Base-by-base conservation (phyloP, 129 eudicot species). In the Smallanthus sonchifolius region DNA sequence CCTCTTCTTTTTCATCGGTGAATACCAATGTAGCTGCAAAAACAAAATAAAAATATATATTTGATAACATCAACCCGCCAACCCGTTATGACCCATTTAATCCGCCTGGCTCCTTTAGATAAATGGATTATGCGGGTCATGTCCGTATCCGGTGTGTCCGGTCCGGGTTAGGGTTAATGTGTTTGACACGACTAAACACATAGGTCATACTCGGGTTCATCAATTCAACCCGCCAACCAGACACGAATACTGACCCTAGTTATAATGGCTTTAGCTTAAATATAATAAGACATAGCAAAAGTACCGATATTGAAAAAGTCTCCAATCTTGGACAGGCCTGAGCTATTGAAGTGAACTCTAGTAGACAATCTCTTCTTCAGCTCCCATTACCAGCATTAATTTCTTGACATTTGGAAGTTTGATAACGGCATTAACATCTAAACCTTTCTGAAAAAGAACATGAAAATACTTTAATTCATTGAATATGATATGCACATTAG, bases 371-470 rank as follows among this genome's bases (percentile, higher is more conserved):
- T 79, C 88, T 67, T 48, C 68, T 75, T 77, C 75, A 15, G 83
- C 86, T 56, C 81, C 77, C 35, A 86, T 48, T 69, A 59, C 20
- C 24, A 86, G 35, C 34, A 49, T 67, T 55, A 84, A 45, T 48
- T 81, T 74, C 77, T 78, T 84, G 54, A 86, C 69, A 4, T 75
- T 81, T 2, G 87, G 79, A 13, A 86, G 65, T 63, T 74, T 63
- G 8, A 86, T 82, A 63, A 83, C 39, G 13, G 67, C 20, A 15
- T 24, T 51, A 42, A 65, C 43, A 75, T 74, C 70, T 13, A 70
- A 36, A 36, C 70, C 62, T 38, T 75, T 78, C 87, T 86, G 83
- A 3, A 61, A 61, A 30, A 24, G 30, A 57, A n/a, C 38, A 36
- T 43, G 44, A 59, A 40, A 28, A 14, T 65, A 37, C 42, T 44